Conservation (phyloP, 164 flowering plant genomes). For the grape (Vitis vinifera) region DNA sequence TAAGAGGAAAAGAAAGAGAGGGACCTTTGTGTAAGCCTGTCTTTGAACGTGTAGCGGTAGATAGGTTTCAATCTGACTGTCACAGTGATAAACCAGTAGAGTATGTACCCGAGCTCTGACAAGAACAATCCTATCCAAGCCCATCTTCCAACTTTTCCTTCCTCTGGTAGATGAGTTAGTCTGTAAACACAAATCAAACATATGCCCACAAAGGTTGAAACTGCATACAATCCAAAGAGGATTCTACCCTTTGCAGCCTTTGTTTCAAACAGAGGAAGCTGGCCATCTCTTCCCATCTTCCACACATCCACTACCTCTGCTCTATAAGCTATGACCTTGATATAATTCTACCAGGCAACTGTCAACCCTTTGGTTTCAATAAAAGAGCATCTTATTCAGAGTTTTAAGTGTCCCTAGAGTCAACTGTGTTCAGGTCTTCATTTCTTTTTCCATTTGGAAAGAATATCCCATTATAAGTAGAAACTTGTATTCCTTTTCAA, state of each 20-base stretch:
- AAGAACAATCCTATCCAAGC: conserved; percentile 33
- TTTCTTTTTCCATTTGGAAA: too few relatives aligned
- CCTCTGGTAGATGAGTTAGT: conserved; percentile 19
- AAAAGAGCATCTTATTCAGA: too few relatives aligned
- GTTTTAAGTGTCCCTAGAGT: too few relatives aligned
- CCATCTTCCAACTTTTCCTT: conserved; percentile 18
- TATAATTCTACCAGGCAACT: too few relatives aligned
- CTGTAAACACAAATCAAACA: conserved; percentile 31
- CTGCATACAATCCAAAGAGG: conserved; percentile 15
- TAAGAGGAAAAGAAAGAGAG: not conserved
- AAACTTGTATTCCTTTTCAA: too few relatives aligned
- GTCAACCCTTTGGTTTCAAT: too few relatives aligned
- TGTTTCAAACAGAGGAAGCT: conserved; percentile 23
- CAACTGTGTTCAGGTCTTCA: too few relatives aligned
- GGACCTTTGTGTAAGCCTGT: conserved; percentile 27
- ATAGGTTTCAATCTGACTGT: conserved; percentile 33
- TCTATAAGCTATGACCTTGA: too few relatives aligned
- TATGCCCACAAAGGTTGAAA: conserved; percentile 22
- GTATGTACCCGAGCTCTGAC: conserved; percentile 43
- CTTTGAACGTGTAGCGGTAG: conserved; percentile 33
- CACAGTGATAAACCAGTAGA: conserved; percentile 36
- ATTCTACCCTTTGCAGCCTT: conserved; percentile 18
- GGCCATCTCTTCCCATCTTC: conserved; percentile 4
- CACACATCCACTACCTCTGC: too few relatives aligned
- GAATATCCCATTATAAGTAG: too few relatives aligned